Evolutionary conservation across 2,329 filamentous ascomycete species (phyloP), one percentile per base, ranked within the genome.

Genomic region (Fusarium nurragi): DNA sequence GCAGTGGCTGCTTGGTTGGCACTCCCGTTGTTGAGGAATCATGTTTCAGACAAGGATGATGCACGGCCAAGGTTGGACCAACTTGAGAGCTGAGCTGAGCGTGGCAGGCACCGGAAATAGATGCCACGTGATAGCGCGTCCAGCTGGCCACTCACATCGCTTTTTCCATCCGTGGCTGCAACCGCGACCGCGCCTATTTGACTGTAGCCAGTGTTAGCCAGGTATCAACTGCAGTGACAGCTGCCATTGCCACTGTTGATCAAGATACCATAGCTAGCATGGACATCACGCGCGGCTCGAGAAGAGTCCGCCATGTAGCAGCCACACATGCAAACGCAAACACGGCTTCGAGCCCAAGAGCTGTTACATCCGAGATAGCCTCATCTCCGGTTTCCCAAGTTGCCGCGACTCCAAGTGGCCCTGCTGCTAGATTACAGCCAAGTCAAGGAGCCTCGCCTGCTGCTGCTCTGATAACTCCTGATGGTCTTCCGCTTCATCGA

Each of bases 401-500:
- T 32, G 49, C 64, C 45, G 60, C 39, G 12, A 67, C 64, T 32
- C 63, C 63, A 21, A 62, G 53, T 21, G 47, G 49, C 6, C 52
- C 64, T 56, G 28, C 64, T 53, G 22, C 47, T 46, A 61, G 59
- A 56, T 25, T 53, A n/a, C 56, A 53, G 14, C 56, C 36, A 26
- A 59, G 47, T 38, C 58, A 57, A 26, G 66, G 64, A 14, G 66
- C 63, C 34, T 64, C 62, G 4, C 65, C 68, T 36, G 57, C 58
- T 36, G 56, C 60, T 41, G 48, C 43, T 26, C 16, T 71, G 58
- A 51, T 68, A 59, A 73, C 63, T 25, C 69, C 69, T 19, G 70
- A 71, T 51, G 69, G 62, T 43, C 60, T 58, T 46, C 66, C 62
- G 18, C 53, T 54, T 28, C 72, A 73, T 50, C 63, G 63, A 39